Conservation (phyloP, 257 asterid genomes). For the Ophiorrhiza pumila region DNA sequence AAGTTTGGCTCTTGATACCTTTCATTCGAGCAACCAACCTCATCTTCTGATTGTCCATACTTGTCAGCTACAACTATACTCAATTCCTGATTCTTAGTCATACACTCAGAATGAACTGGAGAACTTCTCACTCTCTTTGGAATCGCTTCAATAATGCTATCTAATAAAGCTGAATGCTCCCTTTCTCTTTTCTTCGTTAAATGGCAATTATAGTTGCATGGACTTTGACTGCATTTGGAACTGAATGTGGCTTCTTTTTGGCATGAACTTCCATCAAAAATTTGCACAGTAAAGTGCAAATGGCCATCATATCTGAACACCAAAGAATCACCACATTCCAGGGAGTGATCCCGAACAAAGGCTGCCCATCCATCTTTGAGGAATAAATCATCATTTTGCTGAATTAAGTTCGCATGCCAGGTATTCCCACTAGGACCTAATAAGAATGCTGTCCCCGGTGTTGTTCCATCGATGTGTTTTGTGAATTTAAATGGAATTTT, state of each 20-base stretch:
- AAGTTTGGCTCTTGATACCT: slow-evolving; percentile 8
- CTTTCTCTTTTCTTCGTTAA: slow-evolving; percentile 51
- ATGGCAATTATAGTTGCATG: slow-evolving; percentile 31
- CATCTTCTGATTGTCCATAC: slow-evolving; percentile 33
- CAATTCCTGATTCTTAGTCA: slow-evolving; percentile 25
- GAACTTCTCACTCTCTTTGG: slow-evolving; percentile 65
- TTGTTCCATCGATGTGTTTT: slow-evolving; percentile 40
- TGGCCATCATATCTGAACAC: slow-evolving; percentile 67
- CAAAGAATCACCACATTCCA: slow-evolving; percentile 42
- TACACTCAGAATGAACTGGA: slow-evolving; percentile 32
- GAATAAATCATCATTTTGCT: slow-evolving; percentile 30
- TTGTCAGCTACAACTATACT: slow-evolving; percentile 22
- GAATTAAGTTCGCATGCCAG: slow-evolving; percentile 41
- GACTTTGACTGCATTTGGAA: slow-evolving; percentile 57
- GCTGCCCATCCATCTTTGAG: slow-evolving; percentile 43
- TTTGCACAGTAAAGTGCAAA: slow-evolving; percentile 62
- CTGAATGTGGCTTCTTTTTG: slow-evolving; percentile 68
- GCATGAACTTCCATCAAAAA: slow-evolving; percentile 67
- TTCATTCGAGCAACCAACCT: slow-evolving; percentile 17
- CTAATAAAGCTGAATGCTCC: slow-evolving; percentile 44
- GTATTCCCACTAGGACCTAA: slow-evolving; percentile 52
- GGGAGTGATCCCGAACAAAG: slow-evolving; percentile 44
- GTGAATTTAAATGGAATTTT: slow-evolving; percentile 59
- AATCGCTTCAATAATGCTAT: slow-evolving; percentile 47
- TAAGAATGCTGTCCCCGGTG: slow-evolving; percentile 29